Evolutionary conservation across 1,284 basidiomycete species (phyloP).

Genomic region (Pseudozyma thailandica): DNA sequence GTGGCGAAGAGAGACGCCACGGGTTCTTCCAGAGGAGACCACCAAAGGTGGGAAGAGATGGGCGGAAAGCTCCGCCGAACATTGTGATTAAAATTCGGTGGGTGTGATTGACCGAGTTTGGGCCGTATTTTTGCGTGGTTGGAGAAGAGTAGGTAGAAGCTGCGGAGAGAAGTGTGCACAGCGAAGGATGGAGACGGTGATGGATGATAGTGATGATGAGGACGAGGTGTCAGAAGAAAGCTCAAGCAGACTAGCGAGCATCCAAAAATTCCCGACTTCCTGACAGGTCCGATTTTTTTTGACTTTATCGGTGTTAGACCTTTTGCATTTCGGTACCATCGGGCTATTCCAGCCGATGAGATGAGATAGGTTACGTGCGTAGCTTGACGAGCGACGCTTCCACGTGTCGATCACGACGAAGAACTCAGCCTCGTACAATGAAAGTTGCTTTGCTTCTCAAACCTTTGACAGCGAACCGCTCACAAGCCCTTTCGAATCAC

Average conservation of each 20-base stretch:
- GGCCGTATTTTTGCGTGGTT: background rate
- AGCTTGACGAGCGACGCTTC: too few species aligned
- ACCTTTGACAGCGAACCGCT: too few species aligned
- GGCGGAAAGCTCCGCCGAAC: constrained; percentile 73
- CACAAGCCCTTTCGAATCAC: too few species aligned
- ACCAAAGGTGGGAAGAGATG: constrained; percentile 75
- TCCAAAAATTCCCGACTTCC: constrained; percentile 13
- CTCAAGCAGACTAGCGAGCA: background rate
- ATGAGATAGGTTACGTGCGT: too few species aligned
- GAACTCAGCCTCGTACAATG: too few species aligned
- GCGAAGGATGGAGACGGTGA: too few species aligned
- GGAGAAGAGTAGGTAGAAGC: background rate
- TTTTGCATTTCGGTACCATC: background rate
- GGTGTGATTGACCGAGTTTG: too few species aligned
- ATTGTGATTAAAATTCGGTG: constrained; percentile 17
- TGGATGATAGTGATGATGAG: constrained; percentile 1
- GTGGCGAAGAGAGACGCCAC: constrained; percentile 87
- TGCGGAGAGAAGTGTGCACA: background rate
- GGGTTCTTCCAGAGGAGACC: constrained; percentile 93
- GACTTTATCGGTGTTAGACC: background rate
- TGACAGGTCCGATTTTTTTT: background rate
- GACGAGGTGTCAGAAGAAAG: background rate
- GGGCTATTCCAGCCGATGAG: too few species aligned
- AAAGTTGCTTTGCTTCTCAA: too few species aligned
- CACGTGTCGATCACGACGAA: constrained; percentile 35